A percentile compares a stretch with the other conserved stretches of the same genome.
Evolutionary conservation across 352 stramenopile species (phyloP).

Genomic region (Pythium sp.): DNA sequence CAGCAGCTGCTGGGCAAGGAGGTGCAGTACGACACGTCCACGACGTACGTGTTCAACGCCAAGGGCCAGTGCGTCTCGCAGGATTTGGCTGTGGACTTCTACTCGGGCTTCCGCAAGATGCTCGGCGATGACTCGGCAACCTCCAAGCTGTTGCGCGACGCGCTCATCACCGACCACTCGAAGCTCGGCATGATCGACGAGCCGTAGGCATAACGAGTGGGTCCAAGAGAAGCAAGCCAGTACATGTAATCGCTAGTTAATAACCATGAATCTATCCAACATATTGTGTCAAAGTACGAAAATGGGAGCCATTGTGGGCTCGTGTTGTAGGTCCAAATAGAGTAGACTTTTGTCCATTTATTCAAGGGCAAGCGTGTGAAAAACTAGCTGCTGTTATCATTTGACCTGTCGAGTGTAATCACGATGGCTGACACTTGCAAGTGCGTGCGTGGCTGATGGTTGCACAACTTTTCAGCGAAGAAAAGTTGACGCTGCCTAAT

Average conservation of each 20-base stretch:
- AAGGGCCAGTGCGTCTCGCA: slow-evolving; percentile 17
- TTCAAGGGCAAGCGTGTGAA: no score
- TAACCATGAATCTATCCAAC: background rate
- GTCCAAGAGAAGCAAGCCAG: no score
- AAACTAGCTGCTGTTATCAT: no score
- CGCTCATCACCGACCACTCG: slow-evolving; percentile 12
- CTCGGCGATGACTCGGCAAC: slow-evolving; percentile 11
- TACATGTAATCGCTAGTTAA: no score
- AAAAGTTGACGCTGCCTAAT: no score
- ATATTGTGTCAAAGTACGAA: background rate
- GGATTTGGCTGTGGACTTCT: slow-evolving; percentile 27
- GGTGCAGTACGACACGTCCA: slow-evolving; percentile 28
- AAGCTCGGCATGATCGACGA: slow-evolving; percentile 12
- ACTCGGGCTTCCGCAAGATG: slow-evolving; percentile 20
- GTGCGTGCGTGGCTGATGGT: no score
- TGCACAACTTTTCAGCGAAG: no score
- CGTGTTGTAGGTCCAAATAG: no score
- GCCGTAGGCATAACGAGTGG: background rate
- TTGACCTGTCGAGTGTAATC: no score
- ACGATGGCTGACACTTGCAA: no score
- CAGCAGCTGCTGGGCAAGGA: slow-evolving; percentile 35
- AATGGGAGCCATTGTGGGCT: no score
- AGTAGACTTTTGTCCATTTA: no score
- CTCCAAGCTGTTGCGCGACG: slow-evolving; percentile 14
- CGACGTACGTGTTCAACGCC: slow-evolving; percentile 30